Evolutionary conservation across 257 asterid genomes (phyloP).

Genomic region (Marsdenia floribunda): DNA sequence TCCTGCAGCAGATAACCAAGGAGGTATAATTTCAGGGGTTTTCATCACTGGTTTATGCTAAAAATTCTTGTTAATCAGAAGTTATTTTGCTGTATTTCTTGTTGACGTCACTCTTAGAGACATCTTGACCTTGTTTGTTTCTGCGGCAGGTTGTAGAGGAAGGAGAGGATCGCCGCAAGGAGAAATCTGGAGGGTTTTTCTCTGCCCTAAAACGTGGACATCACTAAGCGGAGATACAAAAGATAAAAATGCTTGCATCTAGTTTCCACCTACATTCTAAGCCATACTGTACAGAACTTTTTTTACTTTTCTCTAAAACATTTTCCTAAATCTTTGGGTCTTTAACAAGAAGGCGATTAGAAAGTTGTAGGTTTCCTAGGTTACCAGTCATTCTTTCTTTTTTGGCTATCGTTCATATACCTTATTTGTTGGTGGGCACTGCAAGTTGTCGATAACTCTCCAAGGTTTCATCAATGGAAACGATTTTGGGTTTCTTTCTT

Average conservation of each 20-base stretch:
- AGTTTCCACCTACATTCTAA: neutral
- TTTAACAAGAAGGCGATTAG: neutral
- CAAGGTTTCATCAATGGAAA: neutral
- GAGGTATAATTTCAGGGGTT: slow-evolving; percentile 43
- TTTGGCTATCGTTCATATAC: neutral
- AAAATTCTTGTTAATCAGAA: neutral
- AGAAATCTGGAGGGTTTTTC: slow-evolving; percentile 78
- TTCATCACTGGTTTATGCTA: neutral
- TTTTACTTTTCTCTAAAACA: neutral
- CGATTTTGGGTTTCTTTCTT: no score
- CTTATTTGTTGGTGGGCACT: neutral
- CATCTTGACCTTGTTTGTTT: neutral
- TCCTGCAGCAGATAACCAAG: slow-evolving; percentile 50
- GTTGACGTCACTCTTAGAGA: neutral
- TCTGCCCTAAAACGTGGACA: slow-evolving; percentile 73
- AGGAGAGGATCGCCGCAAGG: slow-evolving; percentile 66
- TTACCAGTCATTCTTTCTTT: neutral
- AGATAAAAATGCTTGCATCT: neutral
- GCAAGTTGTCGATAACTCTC: neutral
- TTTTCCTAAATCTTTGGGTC: neutral
- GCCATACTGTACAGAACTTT: neutral
- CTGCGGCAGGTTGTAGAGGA: slow-evolving; percentile 66
- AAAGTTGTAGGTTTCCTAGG: slow-evolving; percentile 4
- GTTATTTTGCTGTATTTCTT: neutral
- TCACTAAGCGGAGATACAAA: slow-evolving; percentile 28